These are phyloP conservation scores for Solanum chiquidenum DNA, from an alignment of 257 asterid species.

Conservation along the genomic window DNA sequence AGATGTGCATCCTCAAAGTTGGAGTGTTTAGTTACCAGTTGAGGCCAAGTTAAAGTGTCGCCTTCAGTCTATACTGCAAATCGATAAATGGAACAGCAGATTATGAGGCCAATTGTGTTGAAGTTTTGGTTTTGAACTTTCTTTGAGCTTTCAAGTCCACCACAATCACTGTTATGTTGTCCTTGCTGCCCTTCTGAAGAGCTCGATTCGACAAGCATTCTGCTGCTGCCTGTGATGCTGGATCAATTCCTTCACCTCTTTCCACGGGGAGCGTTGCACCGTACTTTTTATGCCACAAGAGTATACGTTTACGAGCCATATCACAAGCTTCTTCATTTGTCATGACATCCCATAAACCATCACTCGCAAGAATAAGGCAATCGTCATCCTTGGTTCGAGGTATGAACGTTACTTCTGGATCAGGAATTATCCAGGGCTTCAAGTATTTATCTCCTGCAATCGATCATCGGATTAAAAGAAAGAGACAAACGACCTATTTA, in stretches of 20 bases:
- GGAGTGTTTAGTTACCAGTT: neutral
- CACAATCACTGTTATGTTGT: slow-evolving; percentile 68
- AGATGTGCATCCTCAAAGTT: neutral
- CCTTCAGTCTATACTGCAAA: neutral
- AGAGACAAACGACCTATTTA: neutral
- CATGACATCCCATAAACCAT: slow-evolving; percentile 95
- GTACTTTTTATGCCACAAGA: slow-evolving; percentile 66
- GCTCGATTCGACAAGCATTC: slow-evolving; percentile 81
- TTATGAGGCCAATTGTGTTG: slow-evolving; percentile 1
- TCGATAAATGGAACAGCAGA: neutral
- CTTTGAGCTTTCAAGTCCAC: slow-evolving; percentile 79
- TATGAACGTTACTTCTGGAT: slow-evolving; percentile 72
- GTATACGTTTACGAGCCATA: slow-evolving; percentile 67
- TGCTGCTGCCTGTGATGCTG: slow-evolving; percentile 92
- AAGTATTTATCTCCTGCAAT: slow-evolving; percentile 73
- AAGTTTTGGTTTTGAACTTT: slow-evolving; percentile 48
- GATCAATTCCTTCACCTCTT: slow-evolving; percentile 78
- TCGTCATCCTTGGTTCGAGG: slow-evolving; percentile 69
- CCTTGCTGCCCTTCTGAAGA: slow-evolving; percentile 86
- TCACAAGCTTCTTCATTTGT: slow-evolving; percentile 82
- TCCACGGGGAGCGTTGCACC: slow-evolving; percentile 26
- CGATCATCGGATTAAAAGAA: neutral
- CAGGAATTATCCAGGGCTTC: slow-evolving; percentile 85
- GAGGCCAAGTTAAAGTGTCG: neutral
- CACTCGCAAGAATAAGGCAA: slow-evolving; percentile 82